phyloP scores from a whole-genome alignment of 345 rosid genomes.

The Gossypium australe region DNA sequence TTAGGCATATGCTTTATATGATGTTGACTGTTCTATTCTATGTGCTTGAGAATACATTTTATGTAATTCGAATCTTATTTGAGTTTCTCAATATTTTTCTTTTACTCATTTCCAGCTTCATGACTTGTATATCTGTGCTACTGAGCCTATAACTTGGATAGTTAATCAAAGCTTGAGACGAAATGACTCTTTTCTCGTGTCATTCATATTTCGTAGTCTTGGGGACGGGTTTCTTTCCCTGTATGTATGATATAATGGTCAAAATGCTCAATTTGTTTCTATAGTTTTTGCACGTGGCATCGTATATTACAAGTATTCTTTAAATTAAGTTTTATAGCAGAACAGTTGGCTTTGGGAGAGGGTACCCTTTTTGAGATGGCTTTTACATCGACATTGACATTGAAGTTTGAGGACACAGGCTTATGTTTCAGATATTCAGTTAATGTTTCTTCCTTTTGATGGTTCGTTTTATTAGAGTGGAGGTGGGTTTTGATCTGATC shows the following conservation, averaged over 20 bases:
- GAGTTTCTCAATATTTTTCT: neutral
- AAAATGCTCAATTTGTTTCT: neutral
- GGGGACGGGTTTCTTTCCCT: neutral
- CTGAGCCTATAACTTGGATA: neutral
- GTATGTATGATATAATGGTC: neutral
- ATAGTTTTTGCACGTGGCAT: neutral
- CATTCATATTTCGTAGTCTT: neutral
- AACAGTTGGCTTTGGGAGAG: no score
- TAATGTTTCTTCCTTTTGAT: neutral
- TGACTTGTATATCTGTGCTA: neutral
- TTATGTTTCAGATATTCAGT: no score
- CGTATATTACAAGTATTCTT: no score
- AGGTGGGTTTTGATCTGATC: neutral
- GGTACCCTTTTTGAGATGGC: no score
- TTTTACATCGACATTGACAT: no score
- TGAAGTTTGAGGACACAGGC: no score
- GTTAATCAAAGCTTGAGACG: neutral
- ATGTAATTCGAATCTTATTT: neutral
- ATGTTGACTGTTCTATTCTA: neutral
- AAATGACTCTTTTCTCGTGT: neutral
- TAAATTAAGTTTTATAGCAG: no score
- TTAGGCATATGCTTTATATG: conserved; percentile 1
- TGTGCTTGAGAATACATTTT: neutral
- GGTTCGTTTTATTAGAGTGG: neutral
- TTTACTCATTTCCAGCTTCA: neutral